These are phyloP conservation scores for Russula brevipes DNA, from an alignment of 768 basidiomycete genomes.

Conservation along the genomic window DNA sequence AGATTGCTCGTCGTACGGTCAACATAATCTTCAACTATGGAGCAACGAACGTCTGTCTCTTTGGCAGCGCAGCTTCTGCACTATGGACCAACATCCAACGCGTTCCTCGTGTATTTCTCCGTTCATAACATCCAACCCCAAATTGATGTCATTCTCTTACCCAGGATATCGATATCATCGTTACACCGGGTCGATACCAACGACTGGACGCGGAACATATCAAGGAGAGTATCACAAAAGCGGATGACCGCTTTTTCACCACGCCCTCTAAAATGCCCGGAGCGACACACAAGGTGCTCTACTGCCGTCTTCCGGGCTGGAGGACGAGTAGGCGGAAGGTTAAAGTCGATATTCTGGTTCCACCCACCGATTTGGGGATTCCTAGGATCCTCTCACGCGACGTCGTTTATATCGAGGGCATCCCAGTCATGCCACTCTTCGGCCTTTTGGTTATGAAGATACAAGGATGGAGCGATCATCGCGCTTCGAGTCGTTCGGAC, in stretches of 20 bases:
- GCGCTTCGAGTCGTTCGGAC: background rate
- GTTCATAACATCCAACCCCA: too few relatives aligned
- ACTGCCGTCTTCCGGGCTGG: constrained; percentile 10
- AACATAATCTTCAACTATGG: background rate
- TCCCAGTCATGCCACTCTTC: constrained; percentile 11
- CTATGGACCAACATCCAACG: constrained; percentile 9
- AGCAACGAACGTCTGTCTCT: constrained; percentile 1
- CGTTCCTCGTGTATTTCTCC: background rate
- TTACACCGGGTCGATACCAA: background rate
- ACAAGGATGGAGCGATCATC: constrained; percentile 10
- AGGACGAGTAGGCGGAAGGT: background rate
- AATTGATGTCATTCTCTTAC: background rate
- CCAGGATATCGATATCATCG: constrained; percentile 8
- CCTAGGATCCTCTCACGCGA: background rate
- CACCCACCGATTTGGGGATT: background rate
- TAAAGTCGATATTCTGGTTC: constrained; percentile 12
- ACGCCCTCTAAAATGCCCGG: background rate
- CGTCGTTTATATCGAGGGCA: background rate
- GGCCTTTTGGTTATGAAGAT: constrained; percentile 9
- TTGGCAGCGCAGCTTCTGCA: constrained; percentile 9
- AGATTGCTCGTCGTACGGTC: constrained; percentile 5
- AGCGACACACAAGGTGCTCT: background rate
- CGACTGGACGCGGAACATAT: constrained; percentile 4
- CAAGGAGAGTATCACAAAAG: background rate
- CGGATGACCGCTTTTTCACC: constrained; percentile 1